Evolutionary conservation across 371 early-diverging fungal genomes (phyloP), one percentile per base, ranked within the genome.

Genomic region (Dichotomocladium elegans): DNA sequence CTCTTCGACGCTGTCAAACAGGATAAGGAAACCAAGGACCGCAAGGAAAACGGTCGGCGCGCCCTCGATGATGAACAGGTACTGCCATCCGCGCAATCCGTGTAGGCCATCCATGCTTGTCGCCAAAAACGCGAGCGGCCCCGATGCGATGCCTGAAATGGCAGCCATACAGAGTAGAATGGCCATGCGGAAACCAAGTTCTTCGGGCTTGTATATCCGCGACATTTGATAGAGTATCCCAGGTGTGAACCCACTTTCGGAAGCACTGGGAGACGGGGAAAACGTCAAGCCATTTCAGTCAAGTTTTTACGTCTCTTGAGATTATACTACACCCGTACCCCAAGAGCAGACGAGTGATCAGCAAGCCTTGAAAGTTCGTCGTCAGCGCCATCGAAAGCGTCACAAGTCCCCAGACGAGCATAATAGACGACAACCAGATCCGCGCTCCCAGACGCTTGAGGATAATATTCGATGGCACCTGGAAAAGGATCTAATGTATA

Each of bases 381-480:
- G 50, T 45, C 57, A 74, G 66, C 3, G 60, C 57, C 47, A 60
- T 60, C 11, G 25, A 28, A 5, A 53, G 14, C 3, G 60, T 60
- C 14, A 55, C 35, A 33, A 57, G 35, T 1, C 72, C 76, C 76
- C 76, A 75, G 17, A 64, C 48, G 21, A 68, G 34, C 72, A 75
- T 75, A 12, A 72, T 65, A 7, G 61, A 58, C 1, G 72, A 70
- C n/a, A 75, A 55, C 76, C 76, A 75, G 21, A 55, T 28, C 17
- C 59, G 57, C 6, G 72, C 63, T 30, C 63, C 64, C 22, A 61
- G 57, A 8, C 58, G 63, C 15, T 72, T 68, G 3, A 75, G 35
- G 3, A 75, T 49, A 0, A 64, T 47, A 53, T 75, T 75, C 12
- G 76, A 69, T 12, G 76, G 76, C 21, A 75, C 58, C 58, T 75